Percentiles rank a stretch among this genome's conserved stretches.
Evolutionary conservation across 2,329 filamentous ascomycete species (phyloP).

Genomic region (Penicillium sp.): DNA sequence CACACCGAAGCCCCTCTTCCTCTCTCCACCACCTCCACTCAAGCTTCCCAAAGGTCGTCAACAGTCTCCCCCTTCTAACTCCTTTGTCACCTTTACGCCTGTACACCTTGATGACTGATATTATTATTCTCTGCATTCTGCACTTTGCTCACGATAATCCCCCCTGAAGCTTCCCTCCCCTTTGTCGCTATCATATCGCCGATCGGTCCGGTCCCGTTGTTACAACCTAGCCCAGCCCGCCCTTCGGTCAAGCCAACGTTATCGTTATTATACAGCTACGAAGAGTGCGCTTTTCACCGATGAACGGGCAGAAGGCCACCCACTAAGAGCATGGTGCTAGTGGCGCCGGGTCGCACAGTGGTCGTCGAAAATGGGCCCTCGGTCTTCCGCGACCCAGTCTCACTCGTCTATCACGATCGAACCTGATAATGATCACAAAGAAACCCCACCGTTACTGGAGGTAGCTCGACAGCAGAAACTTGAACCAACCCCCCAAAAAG

Average conservation of each 20-base stretch:
- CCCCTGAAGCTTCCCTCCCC: not conserved
- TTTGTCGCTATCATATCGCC: not conserved
- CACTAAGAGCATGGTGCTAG: slow-evolving; percentile 14
- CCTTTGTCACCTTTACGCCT: not conserved
- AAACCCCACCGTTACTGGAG: not conserved
- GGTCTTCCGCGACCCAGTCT: slow-evolving; percentile 3
- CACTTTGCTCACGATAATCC: too few relatives aligned
- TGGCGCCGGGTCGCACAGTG: not conserved
- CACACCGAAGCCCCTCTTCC: slow-evolving; percentile 3
- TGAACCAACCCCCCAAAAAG: not conserved
- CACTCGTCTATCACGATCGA: not conserved
- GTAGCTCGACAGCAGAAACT: not conserved
- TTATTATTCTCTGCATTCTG: too few relatives aligned
- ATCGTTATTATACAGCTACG: not conserved
- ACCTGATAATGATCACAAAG: not conserved
- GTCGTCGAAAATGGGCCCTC: slow-evolving; percentile 13
- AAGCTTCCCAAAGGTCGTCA: not conserved
- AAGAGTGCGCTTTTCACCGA: not conserved
- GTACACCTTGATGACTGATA: not conserved
- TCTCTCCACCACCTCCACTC: not conserved
- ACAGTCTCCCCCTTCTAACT: not conserved
- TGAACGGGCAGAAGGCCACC: not conserved
- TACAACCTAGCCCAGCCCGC: not conserved
- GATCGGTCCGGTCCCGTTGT: not conserved
- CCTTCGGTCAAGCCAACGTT: not conserved